Evolutionary conservation across 306 rosid species (phyloP).

Genomic region (Leucaena leucocephala): DNA sequence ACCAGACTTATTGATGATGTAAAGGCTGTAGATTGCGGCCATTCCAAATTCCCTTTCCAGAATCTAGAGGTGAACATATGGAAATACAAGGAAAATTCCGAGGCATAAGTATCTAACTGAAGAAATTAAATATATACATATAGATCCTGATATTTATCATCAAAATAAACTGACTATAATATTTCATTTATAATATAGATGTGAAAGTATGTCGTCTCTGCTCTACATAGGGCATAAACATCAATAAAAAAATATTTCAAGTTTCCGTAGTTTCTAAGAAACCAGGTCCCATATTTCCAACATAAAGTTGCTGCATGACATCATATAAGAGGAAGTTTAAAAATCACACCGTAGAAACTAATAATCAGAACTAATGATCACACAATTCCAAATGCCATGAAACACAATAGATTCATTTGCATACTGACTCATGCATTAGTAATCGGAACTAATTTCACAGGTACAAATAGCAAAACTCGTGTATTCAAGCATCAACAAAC

Average conservation of each 20-base stretch:
- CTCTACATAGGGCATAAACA: neutral
- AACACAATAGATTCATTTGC: neutral
- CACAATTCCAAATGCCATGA: neutral
- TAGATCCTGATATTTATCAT: neutral
- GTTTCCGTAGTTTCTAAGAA: neutral
- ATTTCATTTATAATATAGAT: neutral
- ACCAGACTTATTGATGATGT: conserved; percentile 92
- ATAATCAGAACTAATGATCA: neutral
- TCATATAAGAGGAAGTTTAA: neutral
- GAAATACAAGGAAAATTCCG: conserved; percentile 7
- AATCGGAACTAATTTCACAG: neutral
- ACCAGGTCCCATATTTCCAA: neutral
- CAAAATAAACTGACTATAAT: neutral
- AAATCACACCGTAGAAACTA: neutral
- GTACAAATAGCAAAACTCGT: neutral
- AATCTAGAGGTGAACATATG: conserved; percentile 31
- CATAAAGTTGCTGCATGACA: neutral
- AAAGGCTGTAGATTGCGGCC: conserved; percentile 94
- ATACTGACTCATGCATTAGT: neutral
- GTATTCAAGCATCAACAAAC: neutral
- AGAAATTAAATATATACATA: too few relatives aligned
- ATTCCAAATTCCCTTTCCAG: conserved; percentile 39
- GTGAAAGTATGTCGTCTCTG: neutral
- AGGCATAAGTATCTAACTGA: neutral
- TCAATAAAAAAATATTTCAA: neutral